A percentile compares a stretch with the other conserved stretches of the same genome.
Conservation (phyloP, 2,329 filamentous ascomycete species). For the Thielaviopsis populi region DNA sequence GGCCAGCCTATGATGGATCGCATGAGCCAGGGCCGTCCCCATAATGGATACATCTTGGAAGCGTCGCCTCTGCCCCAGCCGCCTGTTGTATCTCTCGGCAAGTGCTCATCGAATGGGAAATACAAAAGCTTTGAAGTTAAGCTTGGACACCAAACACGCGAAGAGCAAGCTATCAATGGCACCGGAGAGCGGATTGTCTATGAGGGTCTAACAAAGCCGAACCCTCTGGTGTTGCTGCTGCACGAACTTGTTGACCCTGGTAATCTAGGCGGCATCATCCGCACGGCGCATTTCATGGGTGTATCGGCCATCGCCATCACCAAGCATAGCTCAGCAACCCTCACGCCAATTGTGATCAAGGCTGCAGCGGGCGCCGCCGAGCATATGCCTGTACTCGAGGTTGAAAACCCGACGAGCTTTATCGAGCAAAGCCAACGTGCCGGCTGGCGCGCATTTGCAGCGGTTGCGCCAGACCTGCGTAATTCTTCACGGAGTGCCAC, state of each 20-base stretch:
- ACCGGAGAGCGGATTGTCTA: slow-evolving; percentile 3
- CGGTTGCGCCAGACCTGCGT: slow-evolving; percentile 34
- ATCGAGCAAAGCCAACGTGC: slow-evolving; percentile 49
- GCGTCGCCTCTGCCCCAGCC: slow-evolving; percentile 64
- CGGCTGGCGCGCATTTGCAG: slow-evolving; percentile 76
- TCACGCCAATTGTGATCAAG: slow-evolving; percentile 69
- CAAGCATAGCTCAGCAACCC: slow-evolving; percentile 53
- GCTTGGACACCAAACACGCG: slow-evolving; percentile 52
- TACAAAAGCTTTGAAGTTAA: slow-evolving; percentile 41
- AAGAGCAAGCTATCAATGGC: slow-evolving; percentile 64
- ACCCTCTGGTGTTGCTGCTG: slow-evolving; percentile 58
- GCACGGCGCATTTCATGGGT: slow-evolving; percentile 81
- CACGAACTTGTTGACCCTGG: slow-evolving; percentile 72
- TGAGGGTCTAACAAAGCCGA: slow-evolving; percentile 24
- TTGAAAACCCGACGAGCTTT: slow-evolving; percentile 54
- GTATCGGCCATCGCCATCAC: slow-evolving; percentile 71
- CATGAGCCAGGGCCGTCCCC: slow-evolving; percentile 66
- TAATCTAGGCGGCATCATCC: slow-evolving; percentile 79
- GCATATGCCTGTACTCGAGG: slow-evolving; percentile 55
- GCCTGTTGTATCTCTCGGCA: slow-evolving; percentile 45
- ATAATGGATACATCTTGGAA: slow-evolving; percentile 83
- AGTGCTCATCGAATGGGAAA: slow-evolving; percentile 30
- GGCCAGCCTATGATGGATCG: slow-evolving; percentile 63
- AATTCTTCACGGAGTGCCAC: slow-evolving; percentile 23
- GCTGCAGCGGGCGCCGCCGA: slow-evolving; percentile 81